A percentile compares a stretch with the other conserved stretches of the same genome.
phyloP scores from a whole-genome alignment of 345 rosid genomes.

The Microcos paniculata region DNA sequence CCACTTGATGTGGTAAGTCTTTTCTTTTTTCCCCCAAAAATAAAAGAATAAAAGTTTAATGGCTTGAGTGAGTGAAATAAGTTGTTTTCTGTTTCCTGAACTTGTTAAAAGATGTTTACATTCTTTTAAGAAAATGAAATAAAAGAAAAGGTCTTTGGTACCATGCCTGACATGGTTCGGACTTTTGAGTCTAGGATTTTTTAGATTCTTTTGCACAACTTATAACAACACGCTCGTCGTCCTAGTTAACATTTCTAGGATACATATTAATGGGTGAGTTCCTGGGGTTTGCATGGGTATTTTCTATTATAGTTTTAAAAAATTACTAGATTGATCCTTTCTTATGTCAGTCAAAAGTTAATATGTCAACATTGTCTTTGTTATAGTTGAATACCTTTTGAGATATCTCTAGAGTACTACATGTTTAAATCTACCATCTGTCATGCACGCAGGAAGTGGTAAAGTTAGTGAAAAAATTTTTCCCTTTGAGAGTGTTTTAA shows the following conservation, averaged over 20 bases:
- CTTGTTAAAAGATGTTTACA: too few relatives aligned
- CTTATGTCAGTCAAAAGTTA: not conserved
- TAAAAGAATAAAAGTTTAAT: too few relatives aligned
- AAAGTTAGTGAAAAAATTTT: not conserved
- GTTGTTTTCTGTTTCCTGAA: too few relatives aligned
- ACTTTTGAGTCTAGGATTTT: too few relatives aligned
- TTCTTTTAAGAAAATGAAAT: too few relatives aligned
- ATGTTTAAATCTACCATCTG: not conserved
- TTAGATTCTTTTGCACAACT: too few relatives aligned
- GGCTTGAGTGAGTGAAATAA: too few relatives aligned
- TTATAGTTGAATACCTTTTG: not conserved
- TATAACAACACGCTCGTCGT: too few relatives aligned
- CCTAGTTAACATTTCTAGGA: not conserved
- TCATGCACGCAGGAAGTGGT: not conserved
- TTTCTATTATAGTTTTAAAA: not conserved
- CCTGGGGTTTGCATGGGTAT: not conserved
- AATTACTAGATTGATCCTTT: not conserved
- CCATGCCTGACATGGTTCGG: not conserved
- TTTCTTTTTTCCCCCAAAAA: not conserved
- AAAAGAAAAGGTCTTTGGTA: not conserved
- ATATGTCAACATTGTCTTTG: not conserved
- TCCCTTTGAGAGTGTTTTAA: not conserved
- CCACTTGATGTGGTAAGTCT: conserved; percentile 70
- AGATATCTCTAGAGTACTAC: not conserved
- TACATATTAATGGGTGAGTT: not conserved